phyloP scores from a whole-genome alignment of 768 basidiomycete genomes.

The Rhodotorula kratochvilovae region DNA sequence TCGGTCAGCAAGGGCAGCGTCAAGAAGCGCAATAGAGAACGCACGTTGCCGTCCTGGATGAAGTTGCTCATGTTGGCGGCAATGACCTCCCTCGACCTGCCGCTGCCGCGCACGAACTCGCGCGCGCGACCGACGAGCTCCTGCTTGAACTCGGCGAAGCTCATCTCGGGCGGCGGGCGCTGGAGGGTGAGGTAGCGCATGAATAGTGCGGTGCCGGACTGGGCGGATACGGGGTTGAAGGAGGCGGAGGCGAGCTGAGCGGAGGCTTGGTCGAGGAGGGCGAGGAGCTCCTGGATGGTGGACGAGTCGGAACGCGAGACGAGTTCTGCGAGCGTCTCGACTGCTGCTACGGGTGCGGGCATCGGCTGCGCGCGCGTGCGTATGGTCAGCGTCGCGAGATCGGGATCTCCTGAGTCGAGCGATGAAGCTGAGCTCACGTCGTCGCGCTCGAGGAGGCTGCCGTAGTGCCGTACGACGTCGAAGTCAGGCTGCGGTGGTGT shows the following conservation, averaged over 20 bases:
- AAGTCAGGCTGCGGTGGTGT: not conserved
- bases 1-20: slow-evolving; percentile 9
- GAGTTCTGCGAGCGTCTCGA: slow-evolving; percentile 38
- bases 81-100: slow-evolving; percentile 76
- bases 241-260: slow-evolving; percentile 60
- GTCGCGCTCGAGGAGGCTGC: slow-evolving; percentile 14
- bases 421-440: slow-evolving; percentile 12
- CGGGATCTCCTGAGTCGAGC: too few species aligned
- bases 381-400: not conserved
- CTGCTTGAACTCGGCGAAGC: slow-evolving; percentile 55
- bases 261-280: slow-evolving; percentile 73
- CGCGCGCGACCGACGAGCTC: slow-evolving; percentile 38
- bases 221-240: slow-evolving; percentile 73
- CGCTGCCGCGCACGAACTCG: slow-evolving; percentile 59
- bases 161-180: slow-evolving; percentile 54
- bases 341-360: slow-evolving; percentile 41
- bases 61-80: slow-evolving; percentile 82
- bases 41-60: slow-evolving; percentile 83
- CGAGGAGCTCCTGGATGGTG: slow-evolving; percentile 88
- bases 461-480: slow-evolving; percentile 19
- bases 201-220: slow-evolving; percentile 86
- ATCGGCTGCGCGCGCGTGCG: slow-evolving; percentile 18
- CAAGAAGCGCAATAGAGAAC: slow-evolving; percentile 9
- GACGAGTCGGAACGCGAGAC: slow-evolving; percentile 52
- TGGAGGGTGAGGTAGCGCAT: slow-evolving; percentile 71